phyloP scores from a whole-genome alignment of 2,329 filamentous ascomycete genomes.

The Phialemonium atrogriseum region DNA sequence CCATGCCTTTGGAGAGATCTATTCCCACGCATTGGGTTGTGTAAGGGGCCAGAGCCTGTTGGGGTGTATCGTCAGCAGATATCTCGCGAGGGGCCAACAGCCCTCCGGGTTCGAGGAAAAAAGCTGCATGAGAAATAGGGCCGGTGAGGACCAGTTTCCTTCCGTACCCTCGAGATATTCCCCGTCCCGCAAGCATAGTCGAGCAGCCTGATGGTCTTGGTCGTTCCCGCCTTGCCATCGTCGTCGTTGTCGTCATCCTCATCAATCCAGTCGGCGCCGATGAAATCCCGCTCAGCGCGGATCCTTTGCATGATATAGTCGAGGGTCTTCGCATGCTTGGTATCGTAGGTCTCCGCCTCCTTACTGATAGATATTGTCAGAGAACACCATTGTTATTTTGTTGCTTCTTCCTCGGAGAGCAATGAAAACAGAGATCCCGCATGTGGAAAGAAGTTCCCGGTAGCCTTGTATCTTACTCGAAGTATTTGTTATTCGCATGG shows the following conservation, averaged over 20 bases:
- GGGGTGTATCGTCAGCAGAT: conserved; percentile 2
- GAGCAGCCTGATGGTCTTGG: conserved; percentile 43
- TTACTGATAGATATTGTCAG: no score
- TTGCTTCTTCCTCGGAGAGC: no score
- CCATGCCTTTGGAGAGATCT: conserved; percentile 65
- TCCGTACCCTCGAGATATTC: conserved; percentile 51
- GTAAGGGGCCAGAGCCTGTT: conserved; percentile 50
- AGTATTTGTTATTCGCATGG: conserved; percentile 27
- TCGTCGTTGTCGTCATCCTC: conserved; percentile 27
- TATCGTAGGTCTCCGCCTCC: conserved; percentile 47
- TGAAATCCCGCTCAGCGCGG: conserved; percentile 45
- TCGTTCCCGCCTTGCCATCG: conserved; percentile 9
- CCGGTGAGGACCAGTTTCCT: background rate
- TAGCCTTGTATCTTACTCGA: conserved; percentile 27
- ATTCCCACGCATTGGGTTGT: conserved; percentile 57
- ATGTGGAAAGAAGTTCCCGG: no score
- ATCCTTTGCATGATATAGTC: conserved; percentile 47
- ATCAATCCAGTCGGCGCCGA: conserved; percentile 48
- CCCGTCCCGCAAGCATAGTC: conserved; percentile 75
- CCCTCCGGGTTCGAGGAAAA: background rate
- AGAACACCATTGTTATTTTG: no score
- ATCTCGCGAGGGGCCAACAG: background rate
- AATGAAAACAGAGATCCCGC: no score
- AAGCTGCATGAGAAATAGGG: background rate
- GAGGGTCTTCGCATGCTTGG: conserved; percentile 44